Conservation (phyloP, 148 eudicot genomes). For the Amaranthus cruentus region DNA sequence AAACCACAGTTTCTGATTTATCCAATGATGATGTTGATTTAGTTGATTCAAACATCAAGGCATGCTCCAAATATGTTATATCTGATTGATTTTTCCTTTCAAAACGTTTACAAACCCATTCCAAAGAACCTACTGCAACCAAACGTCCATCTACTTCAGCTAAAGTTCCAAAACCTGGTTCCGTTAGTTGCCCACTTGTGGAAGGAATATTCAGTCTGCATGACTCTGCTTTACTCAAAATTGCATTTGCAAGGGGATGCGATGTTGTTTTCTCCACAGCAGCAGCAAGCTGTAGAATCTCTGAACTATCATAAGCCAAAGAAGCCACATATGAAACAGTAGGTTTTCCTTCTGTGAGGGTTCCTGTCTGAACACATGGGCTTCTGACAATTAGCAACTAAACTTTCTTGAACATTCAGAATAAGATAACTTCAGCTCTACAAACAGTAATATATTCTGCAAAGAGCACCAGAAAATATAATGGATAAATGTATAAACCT, state of each 20-base stretch:
- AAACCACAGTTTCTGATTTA: constrained; percentile 68
- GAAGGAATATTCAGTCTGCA: constrained; percentile 50
- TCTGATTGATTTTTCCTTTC: constrained; percentile 45
- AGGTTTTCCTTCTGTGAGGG: constrained; percentile 95
- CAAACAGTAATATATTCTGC: not conserved
- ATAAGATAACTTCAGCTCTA: constrained; percentile 1
- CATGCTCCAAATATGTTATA: constrained; percentile 40
- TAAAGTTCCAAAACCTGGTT: constrained; percentile 90
- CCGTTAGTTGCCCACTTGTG: constrained; percentile 73
- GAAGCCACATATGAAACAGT: constrained; percentile 69
- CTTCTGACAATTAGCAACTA: constrained; percentile 1
- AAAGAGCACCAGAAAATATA: not conserved
- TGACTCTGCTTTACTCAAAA: constrained; percentile 71
- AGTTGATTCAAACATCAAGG: constrained; percentile 38
- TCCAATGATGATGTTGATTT: constrained; percentile 32
- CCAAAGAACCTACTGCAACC: constrained; percentile 82
- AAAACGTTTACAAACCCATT: constrained; percentile 76
- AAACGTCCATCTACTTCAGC: constrained; percentile 88
- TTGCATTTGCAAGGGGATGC: constrained; percentile 91
- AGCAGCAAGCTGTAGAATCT: constrained; percentile 82
- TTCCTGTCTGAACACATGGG: constrained; percentile 65
- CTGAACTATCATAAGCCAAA: constrained; percentile 42
- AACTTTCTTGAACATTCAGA: not conserved
- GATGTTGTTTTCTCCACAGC: constrained; percentile 94
- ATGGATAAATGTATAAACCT: constrained; percentile 37